Evolutionary conservation across 1,284 basidiomycete genomes (phyloP), one percentile per base, ranked within the genome.

Genomic region (Mixia osmundae): DNA sequence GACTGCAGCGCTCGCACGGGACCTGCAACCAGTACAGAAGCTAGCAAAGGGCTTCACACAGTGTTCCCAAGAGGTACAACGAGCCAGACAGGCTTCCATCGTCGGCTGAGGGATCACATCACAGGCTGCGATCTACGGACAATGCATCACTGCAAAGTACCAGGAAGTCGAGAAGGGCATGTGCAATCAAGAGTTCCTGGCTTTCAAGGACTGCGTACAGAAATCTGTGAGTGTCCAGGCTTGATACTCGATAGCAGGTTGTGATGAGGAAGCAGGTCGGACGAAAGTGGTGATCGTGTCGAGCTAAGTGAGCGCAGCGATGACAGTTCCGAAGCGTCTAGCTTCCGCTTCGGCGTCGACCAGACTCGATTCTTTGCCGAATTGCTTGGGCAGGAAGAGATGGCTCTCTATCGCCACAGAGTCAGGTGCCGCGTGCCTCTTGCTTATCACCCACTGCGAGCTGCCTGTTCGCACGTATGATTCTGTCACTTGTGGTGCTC

Each of bases 171-270:
- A 60, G 43, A 72, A 72, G 54, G 74, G 78, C 49, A 64, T 66
- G 39, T 85, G 79, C 57, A 67, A 69, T 39, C 64, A 66, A 10
- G 76, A 83, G 54, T 85, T 82, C 44, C 62, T 62, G 5, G 65
- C 65, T 44, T 85, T 85, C 51, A 71, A 69, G 24, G 57, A 64
- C 30, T 83, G 78, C 53, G 53, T 82, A 30, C 68, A 69, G 31
- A 61, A 68, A 47, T 68, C 70, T 38, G 77, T 79, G 47, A 43
- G 66, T 59, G 29, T 23, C 11, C 31, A 20, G 15, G 7, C 22
- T 32, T 16, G 8, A 10, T 11, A 4, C 36, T 31, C 14, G 23
- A 10, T 24, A 14, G 18, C 37, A n/a, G 24, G 33, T 38, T 38
- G 27, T 38, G 23, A 32, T 37, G 11, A 38, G 30, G 14, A 26